A percentile compares a stretch with the other conserved stretches of the same genome.
Evolutionary conservation across 768 basidiomycete species (phyloP).

Genomic region (Suillus weaverae): DNA sequence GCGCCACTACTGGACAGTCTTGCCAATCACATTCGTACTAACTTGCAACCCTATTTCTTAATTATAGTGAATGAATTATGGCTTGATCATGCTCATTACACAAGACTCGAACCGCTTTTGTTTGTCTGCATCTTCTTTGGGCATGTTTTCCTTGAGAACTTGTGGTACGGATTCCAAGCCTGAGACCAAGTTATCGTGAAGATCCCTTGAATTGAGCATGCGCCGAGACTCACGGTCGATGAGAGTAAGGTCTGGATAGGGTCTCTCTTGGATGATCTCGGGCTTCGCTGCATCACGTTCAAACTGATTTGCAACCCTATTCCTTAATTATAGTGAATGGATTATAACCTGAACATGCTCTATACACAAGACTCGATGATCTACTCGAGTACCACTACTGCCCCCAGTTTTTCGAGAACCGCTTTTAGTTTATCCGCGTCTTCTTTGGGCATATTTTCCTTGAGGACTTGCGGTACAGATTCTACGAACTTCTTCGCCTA

Average conservation of each 20-base stretch:
- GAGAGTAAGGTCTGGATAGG: constrained; percentile 87
- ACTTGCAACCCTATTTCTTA: constrained; percentile 13
- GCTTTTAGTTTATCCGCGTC: constrained; percentile 96
- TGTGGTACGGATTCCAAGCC: constrained; percentile 97
- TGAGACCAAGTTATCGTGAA: constrained; percentile 30
- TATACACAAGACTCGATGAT: constrained; percentile 17
- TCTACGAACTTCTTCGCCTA: constrained; percentile 99
- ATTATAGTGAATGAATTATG: constrained; percentile 19
- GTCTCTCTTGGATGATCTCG: constrained; percentile 96
- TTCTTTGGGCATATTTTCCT: constrained; percentile 94
- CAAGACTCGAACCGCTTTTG: constrained; percentile 51
- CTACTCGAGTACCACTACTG: constrained; percentile 83
- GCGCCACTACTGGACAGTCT: constrained; percentile 18
- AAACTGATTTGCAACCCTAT: constrained; percentile 7
- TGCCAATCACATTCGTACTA: constrained; percentile 17
- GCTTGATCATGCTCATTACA: constrained; percentile 15
- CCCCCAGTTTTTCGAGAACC: constrained; percentile 87
- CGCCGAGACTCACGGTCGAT: constrained; percentile 75
- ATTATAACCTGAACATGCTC: constrained; percentile 16
- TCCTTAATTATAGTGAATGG: constrained; percentile 19
- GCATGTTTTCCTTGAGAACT: constrained; percentile 86
- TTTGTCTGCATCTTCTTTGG: constrained; percentile 98
- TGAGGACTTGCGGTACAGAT: constrained; percentile 87
- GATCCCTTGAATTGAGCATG: neutral
- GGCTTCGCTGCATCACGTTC: constrained; percentile 64